Evolutionary conservation across 2,329 filamentous ascomycete species (phyloP).

Genomic region (Phialophora chinensis): DNA sequence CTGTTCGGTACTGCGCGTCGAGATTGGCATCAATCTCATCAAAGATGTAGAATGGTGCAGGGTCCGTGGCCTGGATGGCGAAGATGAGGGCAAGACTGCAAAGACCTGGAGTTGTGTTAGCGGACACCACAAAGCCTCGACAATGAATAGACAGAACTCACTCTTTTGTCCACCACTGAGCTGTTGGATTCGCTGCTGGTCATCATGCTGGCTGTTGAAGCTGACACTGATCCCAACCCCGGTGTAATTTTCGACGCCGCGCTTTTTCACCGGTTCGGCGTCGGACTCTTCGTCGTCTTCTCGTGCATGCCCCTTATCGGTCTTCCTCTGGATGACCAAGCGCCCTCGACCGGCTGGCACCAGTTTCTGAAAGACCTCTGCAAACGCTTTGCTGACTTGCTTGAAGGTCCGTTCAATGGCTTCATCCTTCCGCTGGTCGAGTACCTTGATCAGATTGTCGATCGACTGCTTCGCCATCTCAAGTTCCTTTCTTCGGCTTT

Average conservation of each 20-base stretch:
- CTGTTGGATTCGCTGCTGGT: conserved; percentile 97
- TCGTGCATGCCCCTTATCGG: conserved; percentile 69
- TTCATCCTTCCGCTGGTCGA: conserved; percentile 96
- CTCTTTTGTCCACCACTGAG: conserved; percentile 97
- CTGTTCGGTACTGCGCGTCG: conserved; percentile 95
- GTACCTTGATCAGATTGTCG: conserved; percentile 85
- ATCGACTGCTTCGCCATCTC: conserved; percentile 86
- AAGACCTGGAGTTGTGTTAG: conserved; percentile 64
- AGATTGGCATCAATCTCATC: conserved; percentile 99
- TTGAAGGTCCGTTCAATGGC: conserved; percentile 98
- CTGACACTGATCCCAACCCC: conserved; percentile 96
- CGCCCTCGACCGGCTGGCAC: conserved; percentile 92
- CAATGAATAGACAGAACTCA: conserved; percentile 53
- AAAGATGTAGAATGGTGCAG: conserved; percentile 97
- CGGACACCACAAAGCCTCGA: not conserved
- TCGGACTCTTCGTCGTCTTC: conserved; percentile 68
- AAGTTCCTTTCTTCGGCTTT: conserved; percentile 82
- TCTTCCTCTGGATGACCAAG: conserved; percentile 88
- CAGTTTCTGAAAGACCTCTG: conserved; percentile 89
- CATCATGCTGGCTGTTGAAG: conserved; percentile 98
- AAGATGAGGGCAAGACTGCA: conserved; percentile 98
- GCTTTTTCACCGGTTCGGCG: conserved; percentile 63
- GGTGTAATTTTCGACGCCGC: conserved; percentile 87
- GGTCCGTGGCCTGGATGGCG: conserved; percentile 97
- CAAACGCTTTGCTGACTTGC: conserved; percentile 92